These are phyloP conservation scores for Chaetomium cochliodes DNA, from an alignment of 495 filamentous ascomycete genomes.

Conservation along the genomic window DNA sequence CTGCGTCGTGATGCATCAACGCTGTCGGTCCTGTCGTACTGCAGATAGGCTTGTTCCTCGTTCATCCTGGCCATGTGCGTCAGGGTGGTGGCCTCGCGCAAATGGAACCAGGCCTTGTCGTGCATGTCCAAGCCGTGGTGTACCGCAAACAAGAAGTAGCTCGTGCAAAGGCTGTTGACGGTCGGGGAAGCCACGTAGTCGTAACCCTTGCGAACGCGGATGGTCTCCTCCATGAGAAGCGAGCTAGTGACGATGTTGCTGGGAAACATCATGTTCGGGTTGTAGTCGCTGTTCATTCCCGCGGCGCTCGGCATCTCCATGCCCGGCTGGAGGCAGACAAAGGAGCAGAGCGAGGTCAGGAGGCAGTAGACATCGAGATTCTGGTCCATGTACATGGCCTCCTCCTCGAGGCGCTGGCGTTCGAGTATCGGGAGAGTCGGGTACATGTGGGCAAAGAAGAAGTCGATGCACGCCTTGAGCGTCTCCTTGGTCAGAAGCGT, in stretches of 20 bases:
- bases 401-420: constrained; percentile 62
- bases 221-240: constrained; percentile 70
- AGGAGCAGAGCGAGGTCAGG: constrained; percentile 73
- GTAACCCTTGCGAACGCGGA: constrained; percentile 70
- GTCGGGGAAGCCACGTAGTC: constrained; percentile 71
- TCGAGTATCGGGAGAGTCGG: constrained; percentile 79
- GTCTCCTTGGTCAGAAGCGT: constrained; percentile 60
- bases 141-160: constrained; percentile 76
- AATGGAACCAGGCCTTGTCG: constrained; percentile 70
- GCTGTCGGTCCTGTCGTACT: constrained; percentile 53
- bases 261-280: constrained; percentile 47
- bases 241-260: constrained; percentile 56
- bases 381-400: constrained; percentile 61
- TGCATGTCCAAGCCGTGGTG: constrained; percentile 71
- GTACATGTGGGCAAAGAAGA: constrained; percentile 82
- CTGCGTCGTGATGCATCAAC: constrained; percentile 56
- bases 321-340: constrained; percentile 80
- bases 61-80: constrained; percentile 58
- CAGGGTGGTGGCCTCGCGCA: constrained; percentile 69
- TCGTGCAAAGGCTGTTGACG: constrained; percentile 68
- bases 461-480: constrained; percentile 70
- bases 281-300: constrained; percentile 48
- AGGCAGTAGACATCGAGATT: constrained; percentile 77
- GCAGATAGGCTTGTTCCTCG: constrained; percentile 59
- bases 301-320: constrained; percentile 55